Evolutionary conservation across 192 early-diverging fungal genomes (phyloP).

Genomic region (Dispira parvispora): DNA sequence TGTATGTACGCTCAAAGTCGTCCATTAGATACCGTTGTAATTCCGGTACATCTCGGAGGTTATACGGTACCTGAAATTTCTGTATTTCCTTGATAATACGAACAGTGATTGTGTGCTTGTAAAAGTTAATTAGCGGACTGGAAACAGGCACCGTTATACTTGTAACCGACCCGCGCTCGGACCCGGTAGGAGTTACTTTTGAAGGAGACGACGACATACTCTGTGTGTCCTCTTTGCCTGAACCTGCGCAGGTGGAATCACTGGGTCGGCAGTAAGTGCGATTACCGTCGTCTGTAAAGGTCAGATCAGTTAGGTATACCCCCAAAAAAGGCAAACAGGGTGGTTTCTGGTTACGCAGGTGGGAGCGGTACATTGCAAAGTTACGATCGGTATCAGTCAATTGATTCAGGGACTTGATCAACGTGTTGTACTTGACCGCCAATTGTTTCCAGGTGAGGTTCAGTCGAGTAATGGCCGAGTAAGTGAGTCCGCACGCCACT

Average conservation of each 20-base stretch:
- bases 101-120: conserved; percentile 47
- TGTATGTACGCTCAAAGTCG: conserved; percentile 21
- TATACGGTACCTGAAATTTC: conserved; percentile 60
- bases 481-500: conserved; percentile 57
- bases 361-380: conserved; percentile 35
- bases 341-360: conserved; percentile 28
- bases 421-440: conserved; percentile 49
- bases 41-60: conserved; percentile 26
- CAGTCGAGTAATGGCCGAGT: conserved; percentile 51
- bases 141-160: too few relatives aligned
- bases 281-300: conserved; percentile 76
- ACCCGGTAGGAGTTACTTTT: background rate
- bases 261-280: conserved; percentile 33
- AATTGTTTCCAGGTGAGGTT: conserved; percentile 45
- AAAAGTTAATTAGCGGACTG: conserved; percentile 54
- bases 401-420: conserved; percentile 35
- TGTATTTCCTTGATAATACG: conserved; percentile 52
- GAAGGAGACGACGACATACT: background rate
- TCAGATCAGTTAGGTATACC: conserved; percentile 63
- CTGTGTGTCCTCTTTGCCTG: background rate
- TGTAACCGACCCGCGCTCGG: conserved; percentile 13
- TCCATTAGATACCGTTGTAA: conserved; percentile 28
- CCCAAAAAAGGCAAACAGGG: conserved; percentile 69
- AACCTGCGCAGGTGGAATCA: conserved; percentile 6
- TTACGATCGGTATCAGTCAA: conserved; percentile 45